These are phyloP conservation scores for Smallanthus sonchifolius DNA, from an alignment of 129 eudicot genomes.

Conservation along the genomic window DNA sequence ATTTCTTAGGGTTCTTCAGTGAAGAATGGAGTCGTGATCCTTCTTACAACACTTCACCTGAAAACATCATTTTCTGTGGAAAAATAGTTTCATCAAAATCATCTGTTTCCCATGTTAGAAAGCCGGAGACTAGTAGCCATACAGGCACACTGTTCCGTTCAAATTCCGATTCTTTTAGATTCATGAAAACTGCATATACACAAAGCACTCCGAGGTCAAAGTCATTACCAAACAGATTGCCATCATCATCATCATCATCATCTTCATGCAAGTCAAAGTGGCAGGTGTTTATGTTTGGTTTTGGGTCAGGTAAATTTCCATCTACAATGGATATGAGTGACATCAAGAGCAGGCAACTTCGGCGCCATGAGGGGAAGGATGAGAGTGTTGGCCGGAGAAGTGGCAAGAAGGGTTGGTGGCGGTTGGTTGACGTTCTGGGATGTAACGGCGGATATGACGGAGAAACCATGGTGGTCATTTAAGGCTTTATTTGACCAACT, in stretches of 20 bases:
- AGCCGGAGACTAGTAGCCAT: not conserved
- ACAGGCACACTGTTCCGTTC: slow-evolving; percentile 13
- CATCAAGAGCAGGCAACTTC: slow-evolving; percentile 41
- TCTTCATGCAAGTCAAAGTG: slow-evolving; percentile 37
- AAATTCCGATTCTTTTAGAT: slow-evolving; percentile 21
- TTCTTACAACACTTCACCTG: slow-evolving; percentile 11
- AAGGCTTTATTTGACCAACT: not conserved
- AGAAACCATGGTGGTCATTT: not conserved
- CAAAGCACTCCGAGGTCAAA: slow-evolving; percentile 22
- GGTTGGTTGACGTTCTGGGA: slow-evolving; percentile 46
- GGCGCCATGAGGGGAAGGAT: too few species aligned
- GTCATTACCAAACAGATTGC: slow-evolving; percentile 5
- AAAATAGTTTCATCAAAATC: slow-evolving; percentile 19
- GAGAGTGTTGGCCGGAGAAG: slow-evolving; percentile 16
- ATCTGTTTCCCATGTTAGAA: not conserved
- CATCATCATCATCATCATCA: slow-evolving; percentile 17
- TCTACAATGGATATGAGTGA: slow-evolving; percentile 42
- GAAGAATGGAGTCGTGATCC: slow-evolving; percentile 25
- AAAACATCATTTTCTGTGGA: slow-evolving; percentile 17
- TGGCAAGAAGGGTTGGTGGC: slow-evolving; percentile 41
- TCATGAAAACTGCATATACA: slow-evolving; percentile 1
- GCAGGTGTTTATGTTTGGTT: slow-evolving; percentile 43
- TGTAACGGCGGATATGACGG: slow-evolving; percentile 19
- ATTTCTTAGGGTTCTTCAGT: slow-evolving; percentile 29
- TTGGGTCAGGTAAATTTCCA: slow-evolving; percentile 27